phyloP scores from a whole-genome alignment of 768 basidiomycete genomes.

The Podaxis sp. region DNA sequence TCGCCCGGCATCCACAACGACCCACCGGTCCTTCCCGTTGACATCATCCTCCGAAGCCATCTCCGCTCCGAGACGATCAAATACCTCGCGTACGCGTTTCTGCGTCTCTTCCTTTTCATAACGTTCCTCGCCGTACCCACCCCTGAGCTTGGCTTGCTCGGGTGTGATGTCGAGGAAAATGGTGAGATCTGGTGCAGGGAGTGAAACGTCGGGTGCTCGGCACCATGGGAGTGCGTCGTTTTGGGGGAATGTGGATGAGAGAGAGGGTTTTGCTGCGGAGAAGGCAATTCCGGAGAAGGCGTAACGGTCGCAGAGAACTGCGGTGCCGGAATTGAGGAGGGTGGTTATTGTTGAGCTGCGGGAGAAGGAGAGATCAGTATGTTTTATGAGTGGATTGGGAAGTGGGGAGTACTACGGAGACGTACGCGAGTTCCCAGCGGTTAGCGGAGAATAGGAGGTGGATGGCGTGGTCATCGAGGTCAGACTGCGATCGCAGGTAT shows the following conservation, averaged over 20 bases:
- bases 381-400: background rate
- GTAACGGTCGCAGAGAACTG: conserved; percentile 89
- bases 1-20: conserved; percentile 57
- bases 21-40: conserved; percentile 40
- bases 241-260: background rate
- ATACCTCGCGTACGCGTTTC: conserved; percentile 57
- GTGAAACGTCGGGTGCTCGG: conserved; percentile 76
- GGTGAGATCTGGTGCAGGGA: conserved; percentile 87
- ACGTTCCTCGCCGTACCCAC: conserved; percentile 83
- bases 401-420: background rate
- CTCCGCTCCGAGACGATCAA: conserved; percentile 57
- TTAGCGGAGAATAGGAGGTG: conserved; percentile 97
- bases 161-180: conserved; percentile 85
- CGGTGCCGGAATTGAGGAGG: conserved; percentile 61
- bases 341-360: conserved; percentile 59
- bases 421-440: conserved; percentile 92
- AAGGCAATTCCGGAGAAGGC: conserved; percentile 97
- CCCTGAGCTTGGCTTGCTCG: conserved; percentile 62
- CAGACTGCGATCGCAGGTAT: conserved; percentile 80
- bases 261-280: conserved; percentile 55
- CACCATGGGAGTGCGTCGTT: conserved; percentile 77
- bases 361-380: background rate
- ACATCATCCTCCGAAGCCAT: conserved; percentile 26
- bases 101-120: conserved; percentile 86
- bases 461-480: conserved; percentile 88